Evolutionary conservation across 495 filamentous ascomycete genomes (phyloP), one percentile per base, ranked within the genome.

Genomic region (Daldinia bambusicola): DNA sequence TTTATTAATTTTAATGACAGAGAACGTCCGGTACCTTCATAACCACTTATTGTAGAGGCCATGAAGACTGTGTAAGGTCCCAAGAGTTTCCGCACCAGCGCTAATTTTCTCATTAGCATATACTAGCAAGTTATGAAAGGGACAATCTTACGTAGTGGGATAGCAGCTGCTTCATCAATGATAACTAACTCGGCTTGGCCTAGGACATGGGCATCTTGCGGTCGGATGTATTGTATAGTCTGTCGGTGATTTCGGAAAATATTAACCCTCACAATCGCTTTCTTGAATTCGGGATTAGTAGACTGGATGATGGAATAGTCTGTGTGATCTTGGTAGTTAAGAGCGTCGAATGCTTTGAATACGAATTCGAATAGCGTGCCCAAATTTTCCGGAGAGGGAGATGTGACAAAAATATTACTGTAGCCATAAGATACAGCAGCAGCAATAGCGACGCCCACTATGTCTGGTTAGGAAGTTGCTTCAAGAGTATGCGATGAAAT

Each of bases 51-150:
- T 13, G 96, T 99, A 1, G 95, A 98, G 4, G 96, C 93, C 96
- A 99, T 99, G 82, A 99, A 99, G 3, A 98, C 93, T 22, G 98
- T 84, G 79, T 98, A 99, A n/a, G 94, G 95, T 0, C 96, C 95
- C 88, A 99, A 92, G 34, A 99, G 85, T 77, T 97, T 98, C 68
- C 90, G 87, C 12, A 98, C 95, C 48, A 98, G 80, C 43, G 70
- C 69, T 72, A 30, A 30, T 26, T 30, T 16, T 26, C 18, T 16
- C 20, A 6, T 72, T 67, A 72, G 69, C 16, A 13, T 7, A 31
- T 22, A 1, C 10, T 38, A 20, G 61, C 1, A 2, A 7, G 9
- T 1, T 10, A 20, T 43, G 34, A 3, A 40, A 3, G 38, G 38
- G 22, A 14, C 10, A 1, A 53, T 59, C 64, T 50, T 72, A 7